Conservation (phyloP, 306 rosid genomes). For the Dalbergia cochinchinensis region DNA sequence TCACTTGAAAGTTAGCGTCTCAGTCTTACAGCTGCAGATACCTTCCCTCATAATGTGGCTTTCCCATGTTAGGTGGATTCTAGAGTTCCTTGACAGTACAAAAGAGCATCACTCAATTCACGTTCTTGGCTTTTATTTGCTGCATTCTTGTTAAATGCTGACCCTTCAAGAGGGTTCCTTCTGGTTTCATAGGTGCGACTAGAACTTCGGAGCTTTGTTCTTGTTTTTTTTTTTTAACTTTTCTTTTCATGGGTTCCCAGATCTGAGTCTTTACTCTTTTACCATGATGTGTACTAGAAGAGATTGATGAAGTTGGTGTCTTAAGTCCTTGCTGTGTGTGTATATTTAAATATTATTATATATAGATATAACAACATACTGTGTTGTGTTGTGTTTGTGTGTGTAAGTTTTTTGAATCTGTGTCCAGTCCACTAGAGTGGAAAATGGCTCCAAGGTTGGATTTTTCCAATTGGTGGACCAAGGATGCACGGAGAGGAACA, state of each 20-base stretch:
- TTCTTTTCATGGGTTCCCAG: slow-evolving; percentile 54
- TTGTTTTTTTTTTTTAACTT: background rate
- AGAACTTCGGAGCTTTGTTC: slow-evolving; percentile 30
- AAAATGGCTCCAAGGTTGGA: slow-evolving; percentile 85
- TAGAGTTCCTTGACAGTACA: slow-evolving; percentile 46
- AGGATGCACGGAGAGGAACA: slow-evolving; percentile 67
- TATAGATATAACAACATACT: background rate
- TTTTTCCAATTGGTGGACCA: slow-evolving; percentile 74
- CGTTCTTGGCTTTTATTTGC: slow-evolving; percentile 47
- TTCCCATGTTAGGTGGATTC: slow-evolving; percentile 61
- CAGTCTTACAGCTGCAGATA: slow-evolving; percentile 78
- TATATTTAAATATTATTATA: background rate
- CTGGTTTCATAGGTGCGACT: slow-evolving; percentile 38
- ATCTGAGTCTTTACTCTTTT: slow-evolving; percentile 60
- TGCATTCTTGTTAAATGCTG: slow-evolving; percentile 56
- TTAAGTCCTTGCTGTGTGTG: slow-evolving; percentile 5
- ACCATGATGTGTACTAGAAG: slow-evolving; percentile 25
- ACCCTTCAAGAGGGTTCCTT: slow-evolving; percentile 51
- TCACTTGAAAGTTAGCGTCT: slow-evolving; percentile 62
- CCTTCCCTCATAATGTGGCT: slow-evolving; percentile 89
- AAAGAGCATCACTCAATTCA: slow-evolving; percentile 43
- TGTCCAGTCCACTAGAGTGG: background rate
- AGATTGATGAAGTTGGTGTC: slow-evolving; percentile 46
- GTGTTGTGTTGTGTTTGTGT: background rate
- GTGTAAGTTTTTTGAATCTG: slow-evolving; percentile 35